These are phyloP conservation scores for Flaveria bidentis DNA, from an alignment of 129 eudicot species.

Conservation along the genomic window DNA sequence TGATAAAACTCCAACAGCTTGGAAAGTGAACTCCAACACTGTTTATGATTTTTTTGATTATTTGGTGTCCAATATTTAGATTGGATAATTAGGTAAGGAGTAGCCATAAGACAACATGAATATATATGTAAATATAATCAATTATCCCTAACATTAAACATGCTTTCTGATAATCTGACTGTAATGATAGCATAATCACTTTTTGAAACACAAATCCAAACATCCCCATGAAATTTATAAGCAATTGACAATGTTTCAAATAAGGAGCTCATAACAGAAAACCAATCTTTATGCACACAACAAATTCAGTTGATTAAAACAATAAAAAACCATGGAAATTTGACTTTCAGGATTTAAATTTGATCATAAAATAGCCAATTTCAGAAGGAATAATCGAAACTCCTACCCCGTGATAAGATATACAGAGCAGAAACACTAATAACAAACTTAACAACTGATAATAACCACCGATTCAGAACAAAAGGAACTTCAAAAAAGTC, in stretches of 20 bases:
- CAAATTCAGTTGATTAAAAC: background rate
- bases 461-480: slow-evolving; percentile 8
- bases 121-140: background rate
- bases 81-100: background rate
- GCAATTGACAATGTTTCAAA: background rate
- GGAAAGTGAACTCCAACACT: background rate
- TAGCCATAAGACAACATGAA: background rate
- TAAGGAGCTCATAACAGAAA: slow-evolving; percentile 6
- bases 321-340: background rate
- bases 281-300: background rate
- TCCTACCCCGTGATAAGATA: too few species aligned
- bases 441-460: background rate
- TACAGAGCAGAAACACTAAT: too few species aligned
- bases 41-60: background rate
- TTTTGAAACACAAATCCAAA: background rate
- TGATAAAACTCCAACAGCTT: background rate
- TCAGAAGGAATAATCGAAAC: too few species aligned
- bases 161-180: background rate
- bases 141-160: background rate
- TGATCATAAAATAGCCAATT: too few species aligned
- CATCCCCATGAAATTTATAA: background rate
- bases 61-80: background rate
- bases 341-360: background rate
- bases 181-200: background rate
- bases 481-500: background rate